These are phyloP conservation scores for Tuber calosporum DNA, from an alignment of 495 filamentous ascomycete genomes.

Conservation along the genomic window DNA sequence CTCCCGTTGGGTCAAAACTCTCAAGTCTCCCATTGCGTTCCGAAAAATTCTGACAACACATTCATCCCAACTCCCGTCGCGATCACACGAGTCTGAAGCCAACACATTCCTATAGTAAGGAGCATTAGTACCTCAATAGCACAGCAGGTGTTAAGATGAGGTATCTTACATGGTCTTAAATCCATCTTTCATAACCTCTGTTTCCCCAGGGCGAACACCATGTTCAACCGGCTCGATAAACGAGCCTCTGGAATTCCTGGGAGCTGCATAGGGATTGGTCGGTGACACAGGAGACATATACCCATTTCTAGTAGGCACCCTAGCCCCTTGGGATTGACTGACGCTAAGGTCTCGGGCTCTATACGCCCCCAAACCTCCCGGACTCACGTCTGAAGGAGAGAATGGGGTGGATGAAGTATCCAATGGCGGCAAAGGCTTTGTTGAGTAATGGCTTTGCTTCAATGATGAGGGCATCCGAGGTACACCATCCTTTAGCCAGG, in stretches of 20 bases:
- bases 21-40: slow-evolving; percentile 21
- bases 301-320: not conserved
- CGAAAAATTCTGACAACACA: slow-evolving; percentile 33
- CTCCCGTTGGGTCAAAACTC: slow-evolving; percentile 29
- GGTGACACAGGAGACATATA: not conserved
- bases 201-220: slow-evolving; percentile 30
- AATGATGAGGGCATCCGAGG: not conserved
- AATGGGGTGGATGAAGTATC: not conserved
- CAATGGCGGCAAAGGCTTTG: not conserved
- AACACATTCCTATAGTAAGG: slow-evolving; percentile 17
- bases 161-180: slow-evolving; percentile 23
- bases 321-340: not conserved
- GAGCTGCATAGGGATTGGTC: not conserved
- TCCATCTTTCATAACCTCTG: slow-evolving; percentile 32
- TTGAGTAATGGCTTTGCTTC: not conserved
- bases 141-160: not conserved
- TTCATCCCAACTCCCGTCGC: slow-evolving; percentile 25
- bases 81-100: slow-evolving; percentile 23
- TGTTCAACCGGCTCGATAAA: slow-evolving; percentile 16
- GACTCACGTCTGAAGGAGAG: not conserved
- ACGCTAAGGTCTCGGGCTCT: not conserved
- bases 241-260: not conserved
- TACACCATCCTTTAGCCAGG: not conserved
- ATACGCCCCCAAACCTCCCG: not conserved
- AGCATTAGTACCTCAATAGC: not conserved